phyloP scores from a whole-genome alignment of 164 flowering plant genomes.

The Dillenia turbinata region DNA sequence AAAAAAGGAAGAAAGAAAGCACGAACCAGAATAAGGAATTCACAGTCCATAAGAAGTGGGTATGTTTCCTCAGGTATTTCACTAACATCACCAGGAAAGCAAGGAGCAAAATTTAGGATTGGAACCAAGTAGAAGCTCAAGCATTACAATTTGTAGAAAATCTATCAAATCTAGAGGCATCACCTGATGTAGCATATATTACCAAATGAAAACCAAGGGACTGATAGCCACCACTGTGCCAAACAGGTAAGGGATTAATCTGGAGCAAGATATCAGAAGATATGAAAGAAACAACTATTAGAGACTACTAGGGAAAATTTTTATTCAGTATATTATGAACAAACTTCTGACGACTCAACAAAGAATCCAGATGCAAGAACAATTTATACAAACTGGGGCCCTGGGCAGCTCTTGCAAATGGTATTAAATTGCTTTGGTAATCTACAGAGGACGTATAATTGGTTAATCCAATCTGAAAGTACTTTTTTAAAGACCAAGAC shows the following conservation, averaged over 20 bases:
- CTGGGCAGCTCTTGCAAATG: no score
- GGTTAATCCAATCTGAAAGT: no score
- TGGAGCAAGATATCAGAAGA: constrained; percentile 21
- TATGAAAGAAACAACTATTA: no score
- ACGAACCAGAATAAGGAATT: constrained; percentile 64
- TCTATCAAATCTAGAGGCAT: constrained; percentile 1
- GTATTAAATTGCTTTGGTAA: no score
- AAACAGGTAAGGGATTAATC: constrained; percentile 93
- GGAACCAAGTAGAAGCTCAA: not conserved
- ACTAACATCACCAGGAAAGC: constrained; percentile 73
- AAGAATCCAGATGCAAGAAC: no score
- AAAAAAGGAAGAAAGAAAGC: constrained; percentile 13
- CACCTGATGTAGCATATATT: constrained; percentile 93
- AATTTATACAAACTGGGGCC: no score
- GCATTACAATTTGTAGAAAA: not conserved
- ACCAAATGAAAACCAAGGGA: constrained; percentile 95
- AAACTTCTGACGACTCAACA: not conserved
- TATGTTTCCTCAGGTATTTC: constrained; percentile 95
- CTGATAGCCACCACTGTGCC: constrained; percentile 89
- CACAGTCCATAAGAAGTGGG: constrained; percentile 70
- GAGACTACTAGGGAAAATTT: no score
- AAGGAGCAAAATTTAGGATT: not conserved
- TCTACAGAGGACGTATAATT: no score
- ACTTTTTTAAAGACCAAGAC: no score
- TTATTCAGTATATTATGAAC: no score